These are phyloP conservation scores for Phytopythium boreale DNA, from an alignment of 352 stramenopile species.

Conservation along the genomic window DNA sequence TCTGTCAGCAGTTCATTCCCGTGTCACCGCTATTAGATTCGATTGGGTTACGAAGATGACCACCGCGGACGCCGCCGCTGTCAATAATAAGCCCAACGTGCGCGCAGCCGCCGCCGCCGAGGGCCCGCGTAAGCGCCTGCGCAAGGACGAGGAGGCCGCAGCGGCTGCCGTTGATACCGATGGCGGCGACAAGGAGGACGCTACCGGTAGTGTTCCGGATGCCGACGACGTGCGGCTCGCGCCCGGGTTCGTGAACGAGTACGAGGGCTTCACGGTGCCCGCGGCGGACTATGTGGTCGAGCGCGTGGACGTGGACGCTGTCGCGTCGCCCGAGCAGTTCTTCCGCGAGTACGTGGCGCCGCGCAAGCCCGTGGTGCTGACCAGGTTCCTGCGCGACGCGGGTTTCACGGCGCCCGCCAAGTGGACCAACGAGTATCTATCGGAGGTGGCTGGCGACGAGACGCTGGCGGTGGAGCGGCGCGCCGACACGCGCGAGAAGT, in stretches of 20 bases:
- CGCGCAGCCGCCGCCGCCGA: conserved; percentile 1
- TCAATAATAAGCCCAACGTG: conserved; percentile 7
- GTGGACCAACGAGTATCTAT: conserved; percentile 79
- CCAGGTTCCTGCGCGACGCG: conserved; percentile 53
- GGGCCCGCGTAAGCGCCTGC: conserved; percentile 27
- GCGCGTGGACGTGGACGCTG: conserved; percentile 40
- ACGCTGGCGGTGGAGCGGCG: conserved; percentile 81
- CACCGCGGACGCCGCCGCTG: background rate
- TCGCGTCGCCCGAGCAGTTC: conserved; percentile 63
- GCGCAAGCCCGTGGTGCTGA: conserved; percentile 79
- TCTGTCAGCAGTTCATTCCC: background rate
- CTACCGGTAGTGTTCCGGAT: too few relatives aligned
- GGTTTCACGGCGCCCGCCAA: conserved; percentile 51
- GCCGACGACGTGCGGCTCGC: conserved; percentile 1
- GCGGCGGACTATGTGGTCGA: conserved; percentile 43
- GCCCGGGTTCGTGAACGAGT: conserved; percentile 39
- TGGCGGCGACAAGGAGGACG: too few relatives aligned
- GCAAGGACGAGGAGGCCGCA: conserved; percentile 25
- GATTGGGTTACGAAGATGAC: too few relatives aligned
- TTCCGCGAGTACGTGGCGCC: conserved; percentile 76
- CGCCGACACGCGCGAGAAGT: conserved; percentile 58
- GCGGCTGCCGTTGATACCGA: too few relatives aligned
- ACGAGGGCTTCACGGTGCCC: conserved; percentile 53
- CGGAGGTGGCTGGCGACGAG: conserved; percentile 53
- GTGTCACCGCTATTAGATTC: too few relatives aligned